phyloP scores from a whole-genome alignment of 2,329 filamentous ascomycete genomes.

The Sarocladiaceae sp. region DNA sequence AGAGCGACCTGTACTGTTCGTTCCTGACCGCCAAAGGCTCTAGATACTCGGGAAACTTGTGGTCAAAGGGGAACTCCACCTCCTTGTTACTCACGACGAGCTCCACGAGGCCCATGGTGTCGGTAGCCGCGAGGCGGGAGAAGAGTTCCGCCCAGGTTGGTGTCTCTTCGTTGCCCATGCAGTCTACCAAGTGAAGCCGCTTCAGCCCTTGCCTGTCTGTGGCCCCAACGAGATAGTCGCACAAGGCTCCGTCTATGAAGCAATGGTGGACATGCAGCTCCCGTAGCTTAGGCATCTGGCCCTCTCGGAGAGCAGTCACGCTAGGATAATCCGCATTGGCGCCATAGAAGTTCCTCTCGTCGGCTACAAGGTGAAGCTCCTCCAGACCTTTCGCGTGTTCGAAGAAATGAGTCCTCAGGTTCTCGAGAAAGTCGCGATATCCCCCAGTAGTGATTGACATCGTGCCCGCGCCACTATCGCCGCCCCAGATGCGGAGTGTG shows the following conservation, averaged over 20 bases:
- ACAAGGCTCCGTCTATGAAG: neutral
- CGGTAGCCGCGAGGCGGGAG: neutral
- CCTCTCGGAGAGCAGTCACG: neutral
- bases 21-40: neutral
- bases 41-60: neutral
- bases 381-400: neutral
- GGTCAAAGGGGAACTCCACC: neutral
- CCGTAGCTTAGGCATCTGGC: neutral
- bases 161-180: neutral
- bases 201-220: neutral
- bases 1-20: neutral
- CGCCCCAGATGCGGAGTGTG: neutral
- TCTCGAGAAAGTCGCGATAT: neutral
- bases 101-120: neutral
- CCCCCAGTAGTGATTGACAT: neutral
- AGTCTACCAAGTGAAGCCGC: neutral
- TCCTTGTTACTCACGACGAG: neutral
- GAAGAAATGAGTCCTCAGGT: neutral
- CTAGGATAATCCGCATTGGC: neutral
- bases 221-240: neutral
- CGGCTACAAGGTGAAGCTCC: neutral
- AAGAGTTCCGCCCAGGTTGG: neutral
- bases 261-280: neutral
- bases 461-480: neutral
- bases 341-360: neutral